A percentile compares a stretch with the other conserved stretches of the same genome.
Conservation (phyloP, 2,329 filamentous ascomycete genomes). For the Plectosphaerella plurivora region DNA sequence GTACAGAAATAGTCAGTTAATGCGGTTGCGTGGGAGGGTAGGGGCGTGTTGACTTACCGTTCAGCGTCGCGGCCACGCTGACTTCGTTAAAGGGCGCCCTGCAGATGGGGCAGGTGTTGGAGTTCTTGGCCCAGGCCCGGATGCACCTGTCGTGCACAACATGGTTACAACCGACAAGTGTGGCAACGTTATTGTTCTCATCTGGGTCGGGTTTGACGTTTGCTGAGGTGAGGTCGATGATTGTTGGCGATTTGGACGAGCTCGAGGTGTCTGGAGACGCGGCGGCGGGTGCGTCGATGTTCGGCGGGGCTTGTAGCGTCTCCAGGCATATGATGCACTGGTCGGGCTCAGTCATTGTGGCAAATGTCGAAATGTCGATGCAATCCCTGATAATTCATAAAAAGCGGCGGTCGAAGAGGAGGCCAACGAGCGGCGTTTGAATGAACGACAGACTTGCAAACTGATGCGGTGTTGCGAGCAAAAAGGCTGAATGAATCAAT, state of each 20-base stretch:
- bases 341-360: constrained; percentile 51
- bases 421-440: constrained; percentile 7
- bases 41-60: constrained; percentile 55
- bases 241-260: constrained; percentile 6
- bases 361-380: constrained; percentile 31
- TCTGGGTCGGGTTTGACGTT: constrained; percentile 5
- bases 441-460: background rate
- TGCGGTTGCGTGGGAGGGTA: constrained; percentile 2
- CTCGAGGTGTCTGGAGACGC: constrained; percentile 11
- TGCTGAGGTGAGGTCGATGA: background rate
- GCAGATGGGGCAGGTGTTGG: constrained; percentile 97
- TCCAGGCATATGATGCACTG: constrained; percentile 69
- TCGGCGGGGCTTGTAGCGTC: constrained; percentile 40
- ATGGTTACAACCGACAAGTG: constrained; percentile 77
- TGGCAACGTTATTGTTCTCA: constrained; percentile 45
- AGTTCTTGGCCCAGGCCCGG: constrained; percentile 90
- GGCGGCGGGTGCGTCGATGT: constrained; percentile 7
- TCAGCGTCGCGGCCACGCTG: constrained; percentile 72
- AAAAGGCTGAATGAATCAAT: too few relatives aligned
- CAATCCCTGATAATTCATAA: constrained; percentile 41
- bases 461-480: background rate
- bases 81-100: constrained; percentile 88
- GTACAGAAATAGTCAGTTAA: constrained; percentile 15
- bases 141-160: constrained; percentile 89
- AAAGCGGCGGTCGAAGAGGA: constrained; percentile 21